Conservation (phyloP, 179 eudicot species). For the Carnegiea gigantea region DNA sequence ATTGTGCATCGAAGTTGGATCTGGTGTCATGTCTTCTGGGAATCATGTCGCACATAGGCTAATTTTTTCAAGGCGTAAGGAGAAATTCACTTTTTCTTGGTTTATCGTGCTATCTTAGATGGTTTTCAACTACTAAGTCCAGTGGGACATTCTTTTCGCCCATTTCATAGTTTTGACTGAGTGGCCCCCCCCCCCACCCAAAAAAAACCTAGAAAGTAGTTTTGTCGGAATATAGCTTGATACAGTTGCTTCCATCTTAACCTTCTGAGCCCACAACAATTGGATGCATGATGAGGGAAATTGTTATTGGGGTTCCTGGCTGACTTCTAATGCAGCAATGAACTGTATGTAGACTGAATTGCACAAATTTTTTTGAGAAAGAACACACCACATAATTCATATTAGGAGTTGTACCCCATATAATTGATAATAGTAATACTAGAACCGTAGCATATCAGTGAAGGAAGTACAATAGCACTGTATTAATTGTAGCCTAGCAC, state of each 20-base stretch:
- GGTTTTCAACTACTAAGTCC: neutral
- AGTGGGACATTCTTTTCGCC: neutral
- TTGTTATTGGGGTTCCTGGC: neutral
- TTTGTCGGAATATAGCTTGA: neutral
- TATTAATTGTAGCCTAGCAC: conserved; percentile 2
- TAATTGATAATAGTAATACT: neutral
- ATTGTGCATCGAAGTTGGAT: neutral
- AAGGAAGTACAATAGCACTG: neutral
- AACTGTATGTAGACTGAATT: neutral
- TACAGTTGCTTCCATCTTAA: neutral
- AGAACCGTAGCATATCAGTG: neutral
- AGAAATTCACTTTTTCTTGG: neutral
- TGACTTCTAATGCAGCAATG: neutral
- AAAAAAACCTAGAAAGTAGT: neutral
- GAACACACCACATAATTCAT: conserved; percentile 13
- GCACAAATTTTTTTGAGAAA: neutral
- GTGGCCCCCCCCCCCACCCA: neutral
- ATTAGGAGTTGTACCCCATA: neutral
- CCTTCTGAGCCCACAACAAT: neutral
- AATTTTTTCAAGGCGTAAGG: neutral
- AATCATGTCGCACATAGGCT: neutral
- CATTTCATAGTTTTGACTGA: neutral
- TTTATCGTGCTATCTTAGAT: neutral
- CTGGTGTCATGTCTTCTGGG: neutral
- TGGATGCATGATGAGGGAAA: neutral